These are phyloP conservation scores for Globisporangium recalcitrans DNA, from an alignment of 352 stramenopile species.

Conservation along the genomic window DNA sequence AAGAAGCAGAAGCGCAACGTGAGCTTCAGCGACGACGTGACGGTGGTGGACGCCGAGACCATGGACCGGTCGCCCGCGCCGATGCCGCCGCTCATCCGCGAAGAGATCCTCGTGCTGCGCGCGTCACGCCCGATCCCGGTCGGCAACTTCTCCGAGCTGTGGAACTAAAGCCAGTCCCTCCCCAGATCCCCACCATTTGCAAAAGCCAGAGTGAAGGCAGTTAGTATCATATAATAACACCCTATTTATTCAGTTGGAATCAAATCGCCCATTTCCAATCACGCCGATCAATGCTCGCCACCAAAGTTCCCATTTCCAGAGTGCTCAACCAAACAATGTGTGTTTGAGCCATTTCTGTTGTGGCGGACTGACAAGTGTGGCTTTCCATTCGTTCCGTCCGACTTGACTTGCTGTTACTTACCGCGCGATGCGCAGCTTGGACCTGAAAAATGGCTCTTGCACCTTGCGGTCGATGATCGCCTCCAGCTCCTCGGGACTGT, in stretches of 20 bases:
- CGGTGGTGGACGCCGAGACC: constrained; percentile 31
- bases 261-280: background rate
- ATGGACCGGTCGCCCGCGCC: constrained; percentile 53
- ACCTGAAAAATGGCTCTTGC: constrained; percentile 26
- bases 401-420: background rate
- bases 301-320: background rate
- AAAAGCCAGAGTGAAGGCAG: background rate
- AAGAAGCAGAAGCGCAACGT: constrained; percentile 29
- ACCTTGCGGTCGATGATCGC: constrained; percentile 30
- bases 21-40: constrained; percentile 56
- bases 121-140: constrained; percentile 64
- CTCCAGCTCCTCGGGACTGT: constrained; percentile 30
- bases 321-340: no score
- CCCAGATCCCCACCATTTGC: background rate
- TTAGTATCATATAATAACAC: constrained; percentile 7
- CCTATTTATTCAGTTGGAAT: constrained; percentile 15
- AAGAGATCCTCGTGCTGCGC: constrained; percentile 76
- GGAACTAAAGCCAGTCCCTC: constrained; percentile 30
- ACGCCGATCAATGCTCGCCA: background rate
- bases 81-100: constrained; percentile 61
- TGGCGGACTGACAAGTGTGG: no score
- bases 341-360: no score
- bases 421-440: constrained; percentile 29
- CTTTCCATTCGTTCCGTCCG: background rate
- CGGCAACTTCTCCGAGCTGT: constrained; percentile 79